These are phyloP conservation scores for Hansfordia pulvinata DNA, from an alignment of 2,329 filamentous ascomycete genomes.

Conservation along the genomic window DNA sequence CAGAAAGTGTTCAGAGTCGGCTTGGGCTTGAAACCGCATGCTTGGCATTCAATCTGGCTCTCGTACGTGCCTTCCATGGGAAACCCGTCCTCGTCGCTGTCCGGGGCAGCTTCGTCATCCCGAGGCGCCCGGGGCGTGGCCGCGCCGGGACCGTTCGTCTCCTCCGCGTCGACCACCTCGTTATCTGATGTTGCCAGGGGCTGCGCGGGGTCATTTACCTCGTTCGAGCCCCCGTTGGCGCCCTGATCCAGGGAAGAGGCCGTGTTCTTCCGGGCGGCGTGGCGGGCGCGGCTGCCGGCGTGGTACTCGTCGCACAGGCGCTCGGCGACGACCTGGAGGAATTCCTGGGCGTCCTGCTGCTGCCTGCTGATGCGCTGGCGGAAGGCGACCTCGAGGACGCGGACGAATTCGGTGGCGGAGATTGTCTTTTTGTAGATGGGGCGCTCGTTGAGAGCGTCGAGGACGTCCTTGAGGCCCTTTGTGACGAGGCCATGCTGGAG, in stretches of 20 bases:
- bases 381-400: slow-evolving; percentile 73
- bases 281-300: slow-evolving; percentile 63
- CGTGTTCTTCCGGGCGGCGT: slow-evolving; percentile 38
- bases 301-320: slow-evolving; percentile 89
- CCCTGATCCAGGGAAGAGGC: too few species aligned
- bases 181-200: slow-evolving; percentile 14
- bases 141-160: slow-evolving; percentile 4
- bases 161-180: slow-evolving; percentile 10
- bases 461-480: slow-evolving; percentile 76
- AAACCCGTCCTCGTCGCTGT: slow-evolving; percentile 64
- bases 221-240: slow-evolving; percentile 13
- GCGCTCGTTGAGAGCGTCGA: slow-evolving; percentile 85
- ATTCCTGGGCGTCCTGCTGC: slow-evolving; percentile 96
- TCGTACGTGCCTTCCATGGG: slow-evolving; percentile 86
- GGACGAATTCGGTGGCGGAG: slow-evolving; percentile 72
- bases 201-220: slow-evolving; percentile 3
- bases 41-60: slow-evolving; percentile 88
- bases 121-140: too few species aligned
- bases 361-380: slow-evolving; percentile 81
- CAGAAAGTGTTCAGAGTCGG: slow-evolving; percentile 77
- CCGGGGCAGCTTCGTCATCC: too few species aligned
- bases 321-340: slow-evolving; percentile 86
- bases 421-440: slow-evolving; percentile 92
- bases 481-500: slow-evolving; percentile 77
- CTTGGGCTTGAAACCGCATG: slow-evolving; percentile 80